These are phyloP conservation scores for Penicillium angulare DNA, from an alignment of 495 filamentous ascomycete genomes.

Conservation along the genomic window DNA sequence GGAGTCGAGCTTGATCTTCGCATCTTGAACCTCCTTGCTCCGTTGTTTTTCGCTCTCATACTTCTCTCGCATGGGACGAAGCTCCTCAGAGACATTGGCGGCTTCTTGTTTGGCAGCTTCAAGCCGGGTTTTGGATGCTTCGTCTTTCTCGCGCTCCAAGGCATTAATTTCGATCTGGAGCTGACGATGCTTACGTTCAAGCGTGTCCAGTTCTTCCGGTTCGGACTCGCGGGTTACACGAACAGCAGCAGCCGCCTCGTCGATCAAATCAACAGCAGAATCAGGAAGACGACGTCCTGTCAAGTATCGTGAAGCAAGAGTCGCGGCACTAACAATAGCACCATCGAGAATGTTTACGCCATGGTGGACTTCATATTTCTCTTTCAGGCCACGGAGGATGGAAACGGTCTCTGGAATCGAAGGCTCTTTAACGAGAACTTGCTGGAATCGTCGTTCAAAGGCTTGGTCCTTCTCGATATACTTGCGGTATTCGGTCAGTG, in stretches of 20 bases:
- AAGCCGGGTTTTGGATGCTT: constrained; percentile 80
- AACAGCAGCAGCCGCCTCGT: constrained; percentile 94
- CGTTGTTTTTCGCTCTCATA: constrained; percentile 90
- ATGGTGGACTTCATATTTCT: constrained; percentile 96
- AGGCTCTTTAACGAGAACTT: constrained; percentile 94
- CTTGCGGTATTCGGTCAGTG: constrained; percentile 91
- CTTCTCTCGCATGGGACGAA: constrained; percentile 88
- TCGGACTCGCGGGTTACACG: constrained; percentile 93
- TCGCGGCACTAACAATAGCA: constrained; percentile 88
- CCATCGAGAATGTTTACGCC: constrained; percentile 93
- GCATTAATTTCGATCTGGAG: constrained; percentile 97
- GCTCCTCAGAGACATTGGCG: constrained; percentile 86
- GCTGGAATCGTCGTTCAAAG: constrained; percentile 97
- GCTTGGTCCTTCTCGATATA: constrained; percentile 99
- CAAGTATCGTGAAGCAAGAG: constrained; percentile 85
- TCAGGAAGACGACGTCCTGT: constrained; percentile 89
- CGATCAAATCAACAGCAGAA: constrained; percentile 93
- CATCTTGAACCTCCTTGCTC: constrained; percentile 87
- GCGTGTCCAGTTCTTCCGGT: constrained; percentile 87
- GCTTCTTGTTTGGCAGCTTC: constrained; percentile 82
- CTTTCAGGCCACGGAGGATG: constrained; percentile 94
- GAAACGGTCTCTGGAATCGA: constrained; percentile 86
- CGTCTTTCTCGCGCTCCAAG: constrained; percentile 88
- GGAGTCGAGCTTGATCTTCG: constrained; percentile 89
- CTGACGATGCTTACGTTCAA: constrained; percentile 84